phyloP scores from a whole-genome alignment of 352 stramenopile species.

The Phytophthora constricta region DNA sequence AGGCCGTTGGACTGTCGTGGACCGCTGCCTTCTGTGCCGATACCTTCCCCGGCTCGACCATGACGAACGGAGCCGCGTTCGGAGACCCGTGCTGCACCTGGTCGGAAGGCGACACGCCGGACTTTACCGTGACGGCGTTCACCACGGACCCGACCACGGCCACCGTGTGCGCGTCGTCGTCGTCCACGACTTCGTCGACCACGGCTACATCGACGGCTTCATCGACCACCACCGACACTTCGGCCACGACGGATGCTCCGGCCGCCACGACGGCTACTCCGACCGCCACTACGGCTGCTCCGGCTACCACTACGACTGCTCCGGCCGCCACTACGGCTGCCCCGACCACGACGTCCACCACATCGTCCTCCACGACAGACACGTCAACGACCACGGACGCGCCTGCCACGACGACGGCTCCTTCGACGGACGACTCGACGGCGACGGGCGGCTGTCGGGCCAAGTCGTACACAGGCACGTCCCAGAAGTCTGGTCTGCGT shows the following conservation, averaged over 20 bases:
- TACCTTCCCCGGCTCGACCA: neutral
- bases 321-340: neutral
- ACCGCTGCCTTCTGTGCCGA: conserved; percentile 4
- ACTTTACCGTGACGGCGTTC: conserved; percentile 27
- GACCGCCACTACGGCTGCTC: neutral
- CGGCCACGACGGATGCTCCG: neutral
- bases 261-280: neutral
- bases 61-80: conserved; percentile 35
- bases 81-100: conserved; percentile 48
- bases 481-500: conserved; percentile 8
- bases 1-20: conserved; percentile 20
- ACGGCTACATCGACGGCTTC: neutral
- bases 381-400: neutral
- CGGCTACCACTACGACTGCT: neutral
- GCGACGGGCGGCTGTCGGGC: conserved; percentile 17
- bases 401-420: neutral
- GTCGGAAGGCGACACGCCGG: conserved; percentile 22
- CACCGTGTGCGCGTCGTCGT: conserved; percentile 4
- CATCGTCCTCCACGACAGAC: neutral
- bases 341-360: neutral
- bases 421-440: conserved; percentile 23
- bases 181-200: neutral
- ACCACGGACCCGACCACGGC: conserved; percentile 7
- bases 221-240: neutral
- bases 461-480: conserved; percentile 5